Evolutionary conservation across 305 asterid genomes (phyloP).

Genomic region (Nicotiana rustica): DNA sequence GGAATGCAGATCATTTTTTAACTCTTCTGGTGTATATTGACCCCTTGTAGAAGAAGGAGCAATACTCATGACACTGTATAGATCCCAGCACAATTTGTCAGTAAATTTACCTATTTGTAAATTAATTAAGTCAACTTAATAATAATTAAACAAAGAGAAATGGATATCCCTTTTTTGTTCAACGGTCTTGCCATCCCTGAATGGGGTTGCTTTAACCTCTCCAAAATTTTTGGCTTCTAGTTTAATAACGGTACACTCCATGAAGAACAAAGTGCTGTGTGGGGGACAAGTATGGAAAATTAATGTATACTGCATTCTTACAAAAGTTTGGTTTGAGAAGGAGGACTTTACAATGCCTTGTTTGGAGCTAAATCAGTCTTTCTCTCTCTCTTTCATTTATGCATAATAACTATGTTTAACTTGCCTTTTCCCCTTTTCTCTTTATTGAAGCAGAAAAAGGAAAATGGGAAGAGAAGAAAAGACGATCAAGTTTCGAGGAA

Average conservation of each 20-base stretch:
- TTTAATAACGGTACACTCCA: background rate
- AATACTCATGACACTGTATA: background rate
- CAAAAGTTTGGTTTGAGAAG: background rate
- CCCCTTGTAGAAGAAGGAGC: background rate
- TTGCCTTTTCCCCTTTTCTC: slow-evolving; percentile 37
- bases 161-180: background rate
- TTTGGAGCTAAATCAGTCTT: background rate
- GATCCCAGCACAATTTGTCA: background rate
- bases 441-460: slow-evolving; percentile 74
- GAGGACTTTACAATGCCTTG: background rate
- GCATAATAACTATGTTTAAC: background rate
- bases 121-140: background rate
- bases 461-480: slow-evolving; percentile 89
- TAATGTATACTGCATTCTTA: background rate
- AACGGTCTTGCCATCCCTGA: background rate
- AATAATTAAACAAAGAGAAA: background rate
- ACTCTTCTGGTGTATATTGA: background rate
- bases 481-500: slow-evolving; percentile 75
- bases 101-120: background rate
- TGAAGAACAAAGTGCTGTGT: background rate
- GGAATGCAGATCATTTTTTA: background rate
- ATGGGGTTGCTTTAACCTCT: background rate
- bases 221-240: background rate
- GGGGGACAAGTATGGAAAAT: background rate
- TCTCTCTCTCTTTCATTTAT: background rate